Evolutionary conservation across 2,329 filamentous ascomycete species (phyloP).

Genomic region (Thielaviopsis euricoi): DNA sequence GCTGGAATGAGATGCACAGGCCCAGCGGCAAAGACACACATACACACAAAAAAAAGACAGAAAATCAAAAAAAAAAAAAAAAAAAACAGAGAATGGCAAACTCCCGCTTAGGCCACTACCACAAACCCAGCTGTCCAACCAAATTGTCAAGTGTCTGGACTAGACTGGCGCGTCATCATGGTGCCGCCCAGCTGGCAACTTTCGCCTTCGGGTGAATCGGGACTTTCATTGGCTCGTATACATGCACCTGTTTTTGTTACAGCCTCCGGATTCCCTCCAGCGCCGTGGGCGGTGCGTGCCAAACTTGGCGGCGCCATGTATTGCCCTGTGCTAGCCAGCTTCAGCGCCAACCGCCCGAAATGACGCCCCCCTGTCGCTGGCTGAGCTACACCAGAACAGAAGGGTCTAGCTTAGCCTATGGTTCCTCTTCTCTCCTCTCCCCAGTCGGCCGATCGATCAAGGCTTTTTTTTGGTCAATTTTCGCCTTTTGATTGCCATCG

Average conservation of each 20-base stretch:
- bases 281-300: not conserved
- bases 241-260: not conserved
- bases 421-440: not conserved
- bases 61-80: not conserved
- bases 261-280: slow-evolving; percentile 1
- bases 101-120: too few relatives aligned
- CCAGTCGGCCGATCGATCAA: not conserved
- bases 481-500: not conserved
- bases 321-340: not conserved
- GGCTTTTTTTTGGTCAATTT: not conserved
- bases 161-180: not conserved
- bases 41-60: not conserved
- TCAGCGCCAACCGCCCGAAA: not conserved
- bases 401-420: not conserved
- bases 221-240: slow-evolving; percentile 4
- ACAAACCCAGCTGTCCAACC: too few relatives aligned
- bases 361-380: not conserved
- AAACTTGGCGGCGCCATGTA: not conserved
- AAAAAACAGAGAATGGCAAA: not conserved
- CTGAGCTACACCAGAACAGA: too few relatives aligned
- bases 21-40: too few relatives aligned
- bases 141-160: not conserved
- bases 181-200: not conserved
- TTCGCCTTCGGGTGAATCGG: not conserved
- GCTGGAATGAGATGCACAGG: not conserved